Evolutionary conservation across 2,329 filamentous ascomycete genomes (phyloP), one percentile per base, ranked within the genome.

Genomic region (Aspergillus sp.): DNA sequence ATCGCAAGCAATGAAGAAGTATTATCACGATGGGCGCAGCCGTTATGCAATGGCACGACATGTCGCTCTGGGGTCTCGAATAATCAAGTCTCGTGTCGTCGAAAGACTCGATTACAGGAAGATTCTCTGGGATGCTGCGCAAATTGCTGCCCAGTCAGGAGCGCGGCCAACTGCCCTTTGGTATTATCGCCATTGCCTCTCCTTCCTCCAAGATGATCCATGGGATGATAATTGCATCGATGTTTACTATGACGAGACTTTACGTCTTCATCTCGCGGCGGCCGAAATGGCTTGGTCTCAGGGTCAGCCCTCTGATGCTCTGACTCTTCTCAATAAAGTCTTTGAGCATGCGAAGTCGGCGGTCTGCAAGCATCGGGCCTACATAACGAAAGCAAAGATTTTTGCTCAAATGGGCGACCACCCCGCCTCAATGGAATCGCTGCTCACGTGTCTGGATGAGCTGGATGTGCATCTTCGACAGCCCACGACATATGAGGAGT

Each of bases 241-340:
- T 72, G 89, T 91, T 0, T 90, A 87, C 50, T 97, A 97, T 69
- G 88, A 92, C 11, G 94, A 98, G 78, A 96, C 93, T 0, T 82
- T 96, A 64, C 88, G 89, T 64, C 82, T 96, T 2, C 89, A 92
- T 73, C 87, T 93, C 4, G 87, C 91, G 57, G 87, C 91, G 4
- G 91, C 93, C 3, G 93, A 97, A 74, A 92, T 91, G 72, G 89
- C 91, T 68, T 87, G 93, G 71, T 92, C 91, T 70, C 89, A 93
- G 81, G 88, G 88, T 4, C 86, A 92, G 66, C 86, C 89, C 61
- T 80, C 84, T 1, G 84, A 89, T 56, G 91, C 92, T 23, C 84
- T 89, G 47, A 80, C 83, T 30, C 79, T 94, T n/a, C 84, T 97
- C 13, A 78, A 86, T 23, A 86, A 85, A 3, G 86, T 96, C 5